A percentile compares a stretch with the other conserved stretches of the same genome.
These are phyloP conservation scores for Orbilia brochopaga DNA, from an alignment of 2,329 filamentous ascomycete genomes.

Conservation along the genomic window DNA sequence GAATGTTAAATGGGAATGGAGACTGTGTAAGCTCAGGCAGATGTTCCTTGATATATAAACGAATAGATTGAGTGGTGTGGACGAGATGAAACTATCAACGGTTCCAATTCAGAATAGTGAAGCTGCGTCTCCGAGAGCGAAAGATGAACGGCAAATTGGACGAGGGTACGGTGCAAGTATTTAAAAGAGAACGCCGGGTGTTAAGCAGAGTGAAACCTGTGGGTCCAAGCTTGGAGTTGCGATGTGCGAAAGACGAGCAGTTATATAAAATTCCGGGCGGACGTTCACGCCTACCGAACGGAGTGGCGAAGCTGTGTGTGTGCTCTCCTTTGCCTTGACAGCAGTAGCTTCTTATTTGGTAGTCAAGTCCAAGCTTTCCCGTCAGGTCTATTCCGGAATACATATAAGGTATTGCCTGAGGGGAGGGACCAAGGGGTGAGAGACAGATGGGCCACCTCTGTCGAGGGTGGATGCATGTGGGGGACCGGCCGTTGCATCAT, in stretches of 20 bases:
- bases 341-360: slow-evolving; percentile 50
- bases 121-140: slow-evolving; percentile 28
- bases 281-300: slow-evolving; percentile 46
- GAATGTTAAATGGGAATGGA: slow-evolving; percentile 3
- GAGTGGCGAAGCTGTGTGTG: slow-evolving; percentile 48
- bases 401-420: slow-evolving; percentile 44
- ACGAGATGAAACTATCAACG: slow-evolving; percentile 14
- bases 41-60: slow-evolving; percentile 6
- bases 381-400: slow-evolving; percentile 47
- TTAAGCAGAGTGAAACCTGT: slow-evolving; percentile 49
- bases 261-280: slow-evolving; percentile 50
- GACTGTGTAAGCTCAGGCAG: background rate
- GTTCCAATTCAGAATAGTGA: slow-evolving; percentile 19
- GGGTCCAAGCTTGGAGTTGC: slow-evolving; percentile 51
- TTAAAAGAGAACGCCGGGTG: slow-evolving; percentile 47
- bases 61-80: slow-evolving; percentile 4
- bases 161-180: slow-evolving; percentile 40
- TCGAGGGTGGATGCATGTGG: slow-evolving; percentile 51
- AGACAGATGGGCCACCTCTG: slow-evolving; percentile 39
- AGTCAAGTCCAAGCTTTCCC: slow-evolving; percentile 48
- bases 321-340: slow-evolving; percentile 41
- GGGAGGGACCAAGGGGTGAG: slow-evolving; percentile 42
- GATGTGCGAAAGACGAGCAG: slow-evolving; percentile 50
- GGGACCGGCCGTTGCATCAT: slow-evolving; percentile 50
- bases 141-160: slow-evolving; percentile 16